phyloP scores from a whole-genome alignment of 352 stramenopile genomes.

The Globisporangium takayamanum region DNA sequence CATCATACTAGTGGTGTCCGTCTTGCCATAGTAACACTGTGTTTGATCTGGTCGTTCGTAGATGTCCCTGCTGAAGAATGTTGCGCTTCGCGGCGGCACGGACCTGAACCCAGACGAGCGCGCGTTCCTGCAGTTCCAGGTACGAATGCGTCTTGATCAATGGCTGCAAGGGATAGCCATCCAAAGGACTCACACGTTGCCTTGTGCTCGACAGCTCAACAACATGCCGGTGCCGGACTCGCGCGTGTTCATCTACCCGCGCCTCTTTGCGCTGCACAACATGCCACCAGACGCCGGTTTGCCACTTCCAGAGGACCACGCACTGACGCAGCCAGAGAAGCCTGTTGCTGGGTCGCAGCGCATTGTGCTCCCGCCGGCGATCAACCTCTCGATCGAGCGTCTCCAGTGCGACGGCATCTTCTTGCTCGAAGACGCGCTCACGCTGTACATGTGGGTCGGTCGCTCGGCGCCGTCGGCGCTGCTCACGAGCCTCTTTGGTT shows the following conservation, averaged over 20 bases:
- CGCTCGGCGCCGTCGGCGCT: slow-evolving; percentile 80
- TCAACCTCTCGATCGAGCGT: slow-evolving; percentile 94
- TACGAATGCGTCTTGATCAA: slow-evolving; percentile 10
- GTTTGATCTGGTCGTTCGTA: slow-evolving; percentile 15
- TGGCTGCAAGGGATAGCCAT: background rate
- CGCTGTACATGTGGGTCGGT: slow-evolving; percentile 96
- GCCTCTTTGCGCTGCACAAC: slow-evolving; percentile 94
- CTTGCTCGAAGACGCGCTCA: slow-evolving; percentile 95
- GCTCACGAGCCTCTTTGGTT: slow-evolving; percentile 92
- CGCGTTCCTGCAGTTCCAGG: slow-evolving; percentile 87
- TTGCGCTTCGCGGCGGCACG: slow-evolving; percentile 93
- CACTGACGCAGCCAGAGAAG: slow-evolving; percentile 22
- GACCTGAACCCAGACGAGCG: slow-evolving; percentile 96
- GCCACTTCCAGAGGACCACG: slow-evolving; percentile 45
- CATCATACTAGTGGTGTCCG: too few relatives aligned
- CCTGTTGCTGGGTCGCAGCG: slow-evolving; percentile 52
- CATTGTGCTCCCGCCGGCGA: slow-evolving; percentile 86
- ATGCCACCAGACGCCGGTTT: slow-evolving; percentile 86
- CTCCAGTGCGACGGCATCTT: slow-evolving; percentile 94
- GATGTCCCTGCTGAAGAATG: slow-evolving; percentile 98
- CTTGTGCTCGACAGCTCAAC: slow-evolving; percentile 52
- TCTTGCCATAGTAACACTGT: too few relatives aligned
- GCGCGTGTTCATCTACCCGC: slow-evolving; percentile 95
- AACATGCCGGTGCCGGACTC: slow-evolving; percentile 92
- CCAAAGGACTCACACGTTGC: slow-evolving; percentile 6